phyloP scores from a whole-genome alignment of 75 land plant genomes.

The Cupressus sempervirens region DNA sequence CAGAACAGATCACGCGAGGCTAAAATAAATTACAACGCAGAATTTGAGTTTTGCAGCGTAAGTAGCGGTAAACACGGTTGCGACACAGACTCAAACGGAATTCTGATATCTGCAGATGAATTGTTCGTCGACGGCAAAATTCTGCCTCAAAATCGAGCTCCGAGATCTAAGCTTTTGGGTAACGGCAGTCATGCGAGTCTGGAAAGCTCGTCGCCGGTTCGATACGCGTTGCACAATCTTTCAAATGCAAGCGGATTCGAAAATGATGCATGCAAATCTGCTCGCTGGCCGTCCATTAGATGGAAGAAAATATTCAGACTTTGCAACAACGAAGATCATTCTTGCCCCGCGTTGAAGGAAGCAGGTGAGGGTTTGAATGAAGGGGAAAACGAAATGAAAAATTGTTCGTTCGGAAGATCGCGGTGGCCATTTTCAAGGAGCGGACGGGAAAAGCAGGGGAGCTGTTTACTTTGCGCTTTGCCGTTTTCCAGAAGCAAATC shows the following conservation, averaged over 20 bases:
- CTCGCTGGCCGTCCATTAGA: too few relatives aligned
- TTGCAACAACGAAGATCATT: not conserved
- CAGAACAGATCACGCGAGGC: not conserved
- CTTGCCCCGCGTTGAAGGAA: not conserved
- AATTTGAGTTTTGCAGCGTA: conserved; percentile 3
- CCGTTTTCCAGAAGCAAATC: conserved; percentile 8
- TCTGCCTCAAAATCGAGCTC: not conserved
- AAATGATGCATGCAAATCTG: not conserved
- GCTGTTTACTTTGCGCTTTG: not conserved
- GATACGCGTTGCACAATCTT: not conserved
- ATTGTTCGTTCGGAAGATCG: not conserved
- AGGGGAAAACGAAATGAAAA: not conserved
- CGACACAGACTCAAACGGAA: too few relatives aligned
- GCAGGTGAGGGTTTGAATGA: too few relatives aligned
- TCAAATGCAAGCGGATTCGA: not conserved
- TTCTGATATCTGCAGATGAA: not conserved
- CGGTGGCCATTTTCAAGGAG: conserved; percentile 2
- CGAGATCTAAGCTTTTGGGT: not conserved
- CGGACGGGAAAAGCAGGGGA: not conserved
- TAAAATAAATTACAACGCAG: not conserved
- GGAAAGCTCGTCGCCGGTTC: not conserved
- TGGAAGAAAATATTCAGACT: not conserved
- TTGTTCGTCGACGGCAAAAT: conserved; percentile 6
- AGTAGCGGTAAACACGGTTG: not conserved
- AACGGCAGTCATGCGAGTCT: not conserved